Evolutionary conservation across 1,284 basidiomycete species (phyloP), one percentile per base, ranked within the genome.

Genomic region (Melampsora allii-populina): DNA sequence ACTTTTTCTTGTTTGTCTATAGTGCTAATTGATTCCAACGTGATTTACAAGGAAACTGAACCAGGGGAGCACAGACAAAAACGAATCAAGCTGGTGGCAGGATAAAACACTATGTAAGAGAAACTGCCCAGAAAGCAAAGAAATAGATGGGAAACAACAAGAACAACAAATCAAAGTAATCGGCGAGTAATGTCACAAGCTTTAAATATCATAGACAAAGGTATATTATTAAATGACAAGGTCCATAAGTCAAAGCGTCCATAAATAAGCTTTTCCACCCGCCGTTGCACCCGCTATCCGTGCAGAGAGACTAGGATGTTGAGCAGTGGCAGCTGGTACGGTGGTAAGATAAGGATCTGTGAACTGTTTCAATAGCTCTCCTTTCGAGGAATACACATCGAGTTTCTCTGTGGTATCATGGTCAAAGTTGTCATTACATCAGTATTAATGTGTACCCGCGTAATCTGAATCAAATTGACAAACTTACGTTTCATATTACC

Each of bases 401-500:
- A 71, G 61, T 42, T 71, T 71, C 2, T 71, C 68, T 71, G 61
- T 24, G 24, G 19, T 17, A 53, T 19, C 3, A 5, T 9, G 6
- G 6, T 53, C 48, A 53, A 3, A 36, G 36, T 36, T 4, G 36
- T 36, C 36, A 53, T 53, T 14, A 53, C 19, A 53, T 53, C 48
- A 53, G 24, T 53, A 2, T 6, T 36, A 6, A 36, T 36, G 36
- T 6, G 7, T 36, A 10, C 36, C 10, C 2, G 7, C 36, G 3
- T 36, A 36, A 6, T 6, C 36, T 36, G 36, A 36, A 1, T 3
- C 7, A 36, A 36, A 36, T 1, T 42, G 42, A 53, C 24, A 24
- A 53, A 53, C 68, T 71, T 45, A 71, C 68, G 68, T 36, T 29
- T 48, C 68, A 71, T 71, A 60, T 71, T 71, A 2, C 68, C 68